Percentiles rank a stretch among this genome's conserved stretches.
Evolutionary conservation across 2,329 filamentous ascomycete species (phyloP).

Genomic region (Fusarium oligoseptatum): DNA sequence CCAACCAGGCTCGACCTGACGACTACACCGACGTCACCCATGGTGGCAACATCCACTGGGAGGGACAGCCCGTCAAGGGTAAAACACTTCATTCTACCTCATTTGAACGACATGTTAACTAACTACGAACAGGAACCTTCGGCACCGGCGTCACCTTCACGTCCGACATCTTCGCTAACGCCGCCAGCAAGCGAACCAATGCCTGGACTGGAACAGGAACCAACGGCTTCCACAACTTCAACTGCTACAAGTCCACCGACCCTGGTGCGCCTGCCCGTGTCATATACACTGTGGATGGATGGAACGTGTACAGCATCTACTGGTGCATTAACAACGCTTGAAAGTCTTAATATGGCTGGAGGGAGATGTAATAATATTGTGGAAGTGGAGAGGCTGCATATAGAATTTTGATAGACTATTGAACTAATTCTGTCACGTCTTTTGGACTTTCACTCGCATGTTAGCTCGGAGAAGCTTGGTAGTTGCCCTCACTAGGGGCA

Average conservation of each 20-base stretch:
- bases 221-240: neutral
- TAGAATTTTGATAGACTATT: neutral
- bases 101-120: neutral
- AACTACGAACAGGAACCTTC: neutral
- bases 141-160: neutral
- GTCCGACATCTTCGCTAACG: neutral
- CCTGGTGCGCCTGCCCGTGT: neutral
- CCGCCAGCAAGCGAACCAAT: neutral
- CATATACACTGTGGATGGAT: neutral
- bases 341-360: neutral
- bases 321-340: constrained; percentile 1
- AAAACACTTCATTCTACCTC: neutral
- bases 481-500: too few species aligned
- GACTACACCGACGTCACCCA: constrained; percentile 3
- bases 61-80: neutral
- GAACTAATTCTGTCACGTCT: neutral
- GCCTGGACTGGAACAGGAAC: neutral
- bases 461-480: too few species aligned
- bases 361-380: neutral
- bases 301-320: neutral
- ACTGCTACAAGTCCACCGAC: neutral
- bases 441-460: neutral
- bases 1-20: neutral
- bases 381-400: neutral
- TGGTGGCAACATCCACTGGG: neutral